These are phyloP conservation scores for Mycena leptocephala DNA, from an alignment of 768 basidiomycete species.

Conservation along the genomic window DNA sequence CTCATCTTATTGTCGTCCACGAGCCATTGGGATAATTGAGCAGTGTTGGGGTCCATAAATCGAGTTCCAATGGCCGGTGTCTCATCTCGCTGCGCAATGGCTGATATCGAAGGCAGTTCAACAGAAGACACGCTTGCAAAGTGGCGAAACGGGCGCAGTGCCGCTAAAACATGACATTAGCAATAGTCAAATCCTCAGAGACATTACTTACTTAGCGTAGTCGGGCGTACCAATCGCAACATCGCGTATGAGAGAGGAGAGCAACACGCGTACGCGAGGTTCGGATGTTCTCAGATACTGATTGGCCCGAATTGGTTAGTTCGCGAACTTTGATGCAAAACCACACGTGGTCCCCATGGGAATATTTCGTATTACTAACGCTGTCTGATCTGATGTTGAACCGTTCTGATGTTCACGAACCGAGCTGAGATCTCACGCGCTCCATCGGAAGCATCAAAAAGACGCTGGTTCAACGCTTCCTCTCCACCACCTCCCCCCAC, in stretches of 20 bases:
- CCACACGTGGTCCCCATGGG: background rate
- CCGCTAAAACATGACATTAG: background rate
- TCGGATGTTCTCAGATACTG: background rate
- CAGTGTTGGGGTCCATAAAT: slow-evolving; percentile 53
- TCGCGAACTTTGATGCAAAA: background rate
- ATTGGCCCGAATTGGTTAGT: background rate
- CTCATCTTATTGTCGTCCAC: slow-evolving; percentile 63
- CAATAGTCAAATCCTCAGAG: background rate
- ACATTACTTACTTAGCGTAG: background rate
- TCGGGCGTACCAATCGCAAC: background rate
- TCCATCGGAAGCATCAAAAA: background rate
- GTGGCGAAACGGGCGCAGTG: background rate
- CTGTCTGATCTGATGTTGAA: background rate
- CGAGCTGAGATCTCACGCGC: background rate
- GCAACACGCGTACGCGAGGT: no score
- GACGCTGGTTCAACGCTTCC: background rate
- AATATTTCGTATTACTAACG: background rate
- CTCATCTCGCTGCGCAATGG: slow-evolving; percentile 59
- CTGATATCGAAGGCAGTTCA: background rate
- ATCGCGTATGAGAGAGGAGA: background rate
- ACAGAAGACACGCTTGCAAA: background rate
- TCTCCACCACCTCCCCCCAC: background rate
- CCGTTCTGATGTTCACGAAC: background rate
- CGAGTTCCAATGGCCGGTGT: slow-evolving; percentile 64
- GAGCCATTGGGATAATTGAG: slow-evolving; percentile 66